A percentile compares a stretch with the other conserved stretches of the same genome.
These are phyloP conservation scores for Metrosideros polymorpha DNA, from an alignment of 441 rosid genomes.

Conservation along the genomic window DNA sequence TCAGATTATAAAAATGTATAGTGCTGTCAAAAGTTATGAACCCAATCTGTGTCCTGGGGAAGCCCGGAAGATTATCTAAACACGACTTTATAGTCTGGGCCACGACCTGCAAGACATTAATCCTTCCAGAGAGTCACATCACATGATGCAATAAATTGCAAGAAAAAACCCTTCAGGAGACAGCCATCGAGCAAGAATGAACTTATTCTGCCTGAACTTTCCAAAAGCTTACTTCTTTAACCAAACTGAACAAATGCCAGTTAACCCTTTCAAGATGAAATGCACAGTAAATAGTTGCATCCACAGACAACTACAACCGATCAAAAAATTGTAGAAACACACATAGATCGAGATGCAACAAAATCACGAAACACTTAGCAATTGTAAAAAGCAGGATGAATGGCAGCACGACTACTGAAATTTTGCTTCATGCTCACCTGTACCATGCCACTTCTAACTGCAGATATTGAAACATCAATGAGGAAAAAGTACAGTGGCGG, in stretches of 20 bases:
- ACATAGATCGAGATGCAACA: neutral
- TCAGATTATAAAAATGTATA: conserved; percentile 93
- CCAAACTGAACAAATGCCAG: neutral
- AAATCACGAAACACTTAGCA: neutral
- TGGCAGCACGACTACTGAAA: neutral
- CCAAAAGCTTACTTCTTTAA: neutral
- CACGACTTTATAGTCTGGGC: conserved; percentile 93
- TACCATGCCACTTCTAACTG: conserved; percentile 88
- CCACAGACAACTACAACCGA: neutral
- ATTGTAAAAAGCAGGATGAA: neutral
- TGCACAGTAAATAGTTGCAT: neutral
- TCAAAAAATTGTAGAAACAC: neutral
- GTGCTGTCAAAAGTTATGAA: conserved; percentile 99
- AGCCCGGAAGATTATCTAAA: conserved; percentile 92
- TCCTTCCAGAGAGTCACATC: neutral
- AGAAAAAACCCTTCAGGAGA: neutral
- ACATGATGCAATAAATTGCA: neutral
- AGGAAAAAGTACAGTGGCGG: conserved; percentile 95
- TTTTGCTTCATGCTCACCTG: conserved; percentile 50
- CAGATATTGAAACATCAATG: conserved; percentile 88
- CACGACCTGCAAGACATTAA: conserved; percentile 43
- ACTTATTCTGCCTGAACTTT: neutral
- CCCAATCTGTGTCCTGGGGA: conserved; percentile 96
- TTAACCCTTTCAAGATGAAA: neutral
- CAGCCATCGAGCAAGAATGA: neutral